Percentiles rank a stretch among this genome's conserved stretches.
Conservation (phyloP, 2,329 filamentous ascomycete genomes). For the Trichoderma polysporum region DNA sequence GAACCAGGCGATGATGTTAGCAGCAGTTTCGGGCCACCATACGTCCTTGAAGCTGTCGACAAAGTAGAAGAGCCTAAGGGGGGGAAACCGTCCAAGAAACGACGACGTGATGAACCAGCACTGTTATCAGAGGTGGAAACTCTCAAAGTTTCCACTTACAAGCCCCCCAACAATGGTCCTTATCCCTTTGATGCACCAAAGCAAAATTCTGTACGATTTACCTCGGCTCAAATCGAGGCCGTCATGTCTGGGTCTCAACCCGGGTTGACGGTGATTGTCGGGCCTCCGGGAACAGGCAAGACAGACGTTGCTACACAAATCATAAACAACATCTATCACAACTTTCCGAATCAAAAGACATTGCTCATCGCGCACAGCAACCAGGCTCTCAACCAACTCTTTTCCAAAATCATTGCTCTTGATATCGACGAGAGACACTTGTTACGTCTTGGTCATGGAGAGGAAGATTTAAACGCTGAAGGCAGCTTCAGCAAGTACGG, state of each 20-base stretch:
- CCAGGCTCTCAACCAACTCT: conserved; percentile 94
- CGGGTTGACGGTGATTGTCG: conserved; percentile 89
- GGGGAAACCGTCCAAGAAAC: conserved; percentile 75
- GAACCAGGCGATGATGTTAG: conserved; percentile 72
- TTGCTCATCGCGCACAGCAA: conserved; percentile 95
- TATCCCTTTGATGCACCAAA: conserved; percentile 84
- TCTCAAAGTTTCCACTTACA: conserved; percentile 85
- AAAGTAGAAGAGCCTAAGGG: conserved; percentile 51
- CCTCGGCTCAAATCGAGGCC: conserved; percentile 85
- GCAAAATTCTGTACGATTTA: conserved; percentile 82
- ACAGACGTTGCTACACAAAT: conserved; percentile 99
- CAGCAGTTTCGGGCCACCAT: conserved; percentile 80
- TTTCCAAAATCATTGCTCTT: conserved; percentile 94
- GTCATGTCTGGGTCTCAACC: conserved; percentile 93
- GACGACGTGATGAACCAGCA: conserved; percentile 73
- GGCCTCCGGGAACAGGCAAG: conserved; percentile 94
- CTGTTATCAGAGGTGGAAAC: conserved; percentile 63
- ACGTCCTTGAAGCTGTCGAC: conserved; percentile 70
- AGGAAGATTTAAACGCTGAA: conserved; percentile 87
- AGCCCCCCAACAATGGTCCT: conserved; percentile 81
- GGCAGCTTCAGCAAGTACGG: conserved; percentile 91
- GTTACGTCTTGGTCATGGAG: conserved; percentile 87
- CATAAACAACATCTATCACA: conserved; percentile 98
- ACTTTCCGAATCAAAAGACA: conserved; percentile 90
- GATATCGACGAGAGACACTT: conserved; percentile 96